Evolutionary conservation across 108 stramenopile species (phyloP), one percentile per base, ranked within the genome.

Genomic region (Fragilariopsis cylindrus): DNA sequence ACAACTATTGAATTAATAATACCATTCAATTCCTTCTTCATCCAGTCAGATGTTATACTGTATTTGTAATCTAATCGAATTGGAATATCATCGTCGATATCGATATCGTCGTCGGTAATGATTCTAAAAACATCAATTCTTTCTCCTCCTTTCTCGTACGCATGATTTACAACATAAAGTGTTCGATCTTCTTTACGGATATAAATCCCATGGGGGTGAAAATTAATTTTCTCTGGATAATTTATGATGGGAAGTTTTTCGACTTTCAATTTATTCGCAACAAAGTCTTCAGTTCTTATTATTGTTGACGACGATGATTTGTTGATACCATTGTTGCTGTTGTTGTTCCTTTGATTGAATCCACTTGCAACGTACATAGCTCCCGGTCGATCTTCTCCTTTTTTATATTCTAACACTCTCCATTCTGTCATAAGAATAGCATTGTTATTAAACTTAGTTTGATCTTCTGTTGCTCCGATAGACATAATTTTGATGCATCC

Each of bases 381-480:
- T 7, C 62, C 62, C 39, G 45, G 62, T 12, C 39, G 62, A 21
- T 63, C 62, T 3, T 63, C 62, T 63, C 62, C 62, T 4, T 15
- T 42, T 11, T 45, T 8, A 44, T 63, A 45, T n/a, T 11, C 42
- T 44, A 40, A n/a, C 3, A n/a, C 42, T 43, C 42, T 43, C 62
- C 62, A 63, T 41, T 63, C 62, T 30, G 62, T 63, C 62, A 63
- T 44, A 3, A 63, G 43, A 45, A 63, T 45, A 44, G 62, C 43
- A 63, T 63, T 63, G 62, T 45, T 63, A 44, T 63, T 63, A 44
- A 63, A 63, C 43, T 63, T 43, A 44, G 62, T 63, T 45, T 63
- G 62, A 15, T 63, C 62, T 63, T 63, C 62, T 7, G 62, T 45
- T n/a, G 42, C 42, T 41, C 62, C 62, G 4, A 63, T 11, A 1